phyloP scores from a whole-genome alignment of 768 basidiomycete genomes.

The Chalciporus chontae region DNA sequence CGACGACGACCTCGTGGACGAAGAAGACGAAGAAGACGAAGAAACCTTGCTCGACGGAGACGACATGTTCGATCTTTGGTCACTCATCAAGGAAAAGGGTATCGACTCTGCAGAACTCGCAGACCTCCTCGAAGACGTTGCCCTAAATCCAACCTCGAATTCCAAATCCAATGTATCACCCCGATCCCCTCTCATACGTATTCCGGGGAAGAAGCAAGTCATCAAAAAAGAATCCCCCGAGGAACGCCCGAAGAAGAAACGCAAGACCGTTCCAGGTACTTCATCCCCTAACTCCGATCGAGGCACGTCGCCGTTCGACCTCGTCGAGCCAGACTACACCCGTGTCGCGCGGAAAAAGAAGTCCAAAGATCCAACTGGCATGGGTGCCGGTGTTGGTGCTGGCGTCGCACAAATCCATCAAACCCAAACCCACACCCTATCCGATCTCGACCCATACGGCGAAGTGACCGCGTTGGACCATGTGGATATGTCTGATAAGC shows the following conservation, averaged over 20 bases:
- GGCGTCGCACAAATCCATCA: background rate
- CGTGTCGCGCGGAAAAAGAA: constrained; percentile 24
- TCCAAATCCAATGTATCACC: no score
- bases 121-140: constrained; percentile 54
- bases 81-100: constrained; percentile 33
- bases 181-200: background rate
- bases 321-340: constrained; percentile 68
- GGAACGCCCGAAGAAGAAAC: constrained; percentile 57
- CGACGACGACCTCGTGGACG: constrained; percentile 38
- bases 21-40: constrained; percentile 30
- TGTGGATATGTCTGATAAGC: constrained; percentile 81
- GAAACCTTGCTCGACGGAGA: constrained; percentile 31
- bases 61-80: constrained; percentile 36
- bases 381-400: background rate
- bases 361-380: constrained; percentile 10
- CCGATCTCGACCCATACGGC: constrained; percentile 51
- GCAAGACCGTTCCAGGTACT: constrained; percentile 36
- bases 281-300: background rate
- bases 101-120: constrained; percentile 50
- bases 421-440: no score
- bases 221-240: constrained; percentile 11
- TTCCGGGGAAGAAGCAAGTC: background rate
- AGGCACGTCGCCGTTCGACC: constrained; percentile 58
- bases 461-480: constrained; percentile 67
- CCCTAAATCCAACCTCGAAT: constrained; percentile 5